A percentile compares a stretch with the other conserved stretches of the same genome.
Evolutionary conservation across 768 basidiomycete species (phyloP).

Genomic region (Leccinum boreale): DNA sequence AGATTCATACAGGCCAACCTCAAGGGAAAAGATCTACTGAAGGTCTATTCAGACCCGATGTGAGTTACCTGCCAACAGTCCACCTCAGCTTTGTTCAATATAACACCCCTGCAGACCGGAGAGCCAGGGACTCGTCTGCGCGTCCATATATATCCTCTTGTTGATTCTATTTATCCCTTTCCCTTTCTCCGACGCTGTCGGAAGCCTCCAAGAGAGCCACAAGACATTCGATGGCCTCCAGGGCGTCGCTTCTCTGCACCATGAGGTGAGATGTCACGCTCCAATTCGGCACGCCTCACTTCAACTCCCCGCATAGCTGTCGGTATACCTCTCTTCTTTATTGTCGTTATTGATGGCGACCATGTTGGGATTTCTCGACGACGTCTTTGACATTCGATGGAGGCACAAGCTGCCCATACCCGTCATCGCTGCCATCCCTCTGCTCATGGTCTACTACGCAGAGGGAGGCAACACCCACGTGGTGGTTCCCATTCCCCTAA

Average conservation of each 20-base stretch:
- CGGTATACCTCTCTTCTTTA: conserved; percentile 89
- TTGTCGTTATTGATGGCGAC: conserved; percentile 92
- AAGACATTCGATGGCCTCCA: conserved; percentile 45
- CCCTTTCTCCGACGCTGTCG: conserved; percentile 77
- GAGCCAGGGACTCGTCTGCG: conserved; percentile 88
- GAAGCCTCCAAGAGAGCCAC: conserved; percentile 40
- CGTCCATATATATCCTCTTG: conserved; percentile 81
- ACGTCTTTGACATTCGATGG: conserved; percentile 98
- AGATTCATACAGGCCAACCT: conserved; percentile 80
- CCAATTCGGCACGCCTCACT: background rate
- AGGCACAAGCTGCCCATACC: conserved; percentile 97
- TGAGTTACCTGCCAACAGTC: conserved; percentile 32
- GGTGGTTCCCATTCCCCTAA: conserved; percentile 83
- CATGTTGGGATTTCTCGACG: conserved; percentile 92
- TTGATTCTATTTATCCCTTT: conserved; percentile 94
- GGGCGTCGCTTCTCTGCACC: conserved; percentile 59
- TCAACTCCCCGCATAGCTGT: conserved; percentile 48
- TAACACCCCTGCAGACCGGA: conserved; percentile 68
- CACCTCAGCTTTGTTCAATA: background rate
- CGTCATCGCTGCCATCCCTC: conserved; percentile 90
- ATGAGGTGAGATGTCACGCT: conserved; percentile 55
- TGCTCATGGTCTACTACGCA: conserved; percentile 95
- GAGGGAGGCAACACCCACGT: conserved; percentile 92
- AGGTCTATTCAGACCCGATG: conserved; percentile 73
- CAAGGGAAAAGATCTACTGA: conserved; percentile 84